These are phyloP conservation scores for Fusarium torreyae DNA, from an alignment of 2,329 filamentous ascomycete genomes.

Conservation along the genomic window DNA sequence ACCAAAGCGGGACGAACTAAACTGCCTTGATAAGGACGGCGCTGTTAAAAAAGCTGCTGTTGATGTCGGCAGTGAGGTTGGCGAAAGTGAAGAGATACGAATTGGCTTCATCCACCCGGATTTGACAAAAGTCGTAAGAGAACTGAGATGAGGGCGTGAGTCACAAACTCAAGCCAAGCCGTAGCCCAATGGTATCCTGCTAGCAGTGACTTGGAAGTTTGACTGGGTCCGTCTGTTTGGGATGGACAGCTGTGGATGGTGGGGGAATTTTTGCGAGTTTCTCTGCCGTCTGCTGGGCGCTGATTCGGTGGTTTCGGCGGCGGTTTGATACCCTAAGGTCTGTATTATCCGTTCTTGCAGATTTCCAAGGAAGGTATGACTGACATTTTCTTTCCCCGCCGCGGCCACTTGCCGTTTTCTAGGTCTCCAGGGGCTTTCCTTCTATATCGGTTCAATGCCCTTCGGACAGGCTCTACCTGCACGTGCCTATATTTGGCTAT, in stretches of 20 bases:
- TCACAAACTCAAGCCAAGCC: conserved; percentile 46
- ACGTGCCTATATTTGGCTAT: conserved; percentile 2
- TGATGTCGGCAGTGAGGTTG: conserved; percentile 30
- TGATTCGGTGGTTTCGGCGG: conserved; percentile 44
- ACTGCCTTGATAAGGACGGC: conserved; percentile 38
- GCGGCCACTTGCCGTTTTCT: conserved; percentile 6
- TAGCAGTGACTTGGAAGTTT: conserved; percentile 18
- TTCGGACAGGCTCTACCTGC: neutral
- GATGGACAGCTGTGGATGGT: conserved; percentile 43
- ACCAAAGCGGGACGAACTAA: conserved; percentile 33
- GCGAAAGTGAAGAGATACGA: conserved; percentile 41
- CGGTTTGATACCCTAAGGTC: conserved; percentile 43
- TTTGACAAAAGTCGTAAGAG: conserved; percentile 36
- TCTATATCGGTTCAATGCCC: neutral
- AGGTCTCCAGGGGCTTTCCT: conserved; percentile 1
- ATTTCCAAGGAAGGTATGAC: conserved; percentile 11
- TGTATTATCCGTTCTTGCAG: conserved; percentile 14
- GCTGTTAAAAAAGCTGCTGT: conserved; percentile 26
- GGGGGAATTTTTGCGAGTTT: conserved; percentile 45
- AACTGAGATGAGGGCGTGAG: conserved; percentile 47
- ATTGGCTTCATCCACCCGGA: conserved; percentile 52
- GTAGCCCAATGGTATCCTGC: conserved; percentile 17
- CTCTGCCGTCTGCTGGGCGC: conserved; percentile 34
- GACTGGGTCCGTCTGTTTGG: conserved; percentile 26
- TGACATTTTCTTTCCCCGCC: conserved; percentile 28